Base-by-base conservation (phyloP, 2,329 filamentous ascomycete species). In the Fusarium vanettenii region DNA sequence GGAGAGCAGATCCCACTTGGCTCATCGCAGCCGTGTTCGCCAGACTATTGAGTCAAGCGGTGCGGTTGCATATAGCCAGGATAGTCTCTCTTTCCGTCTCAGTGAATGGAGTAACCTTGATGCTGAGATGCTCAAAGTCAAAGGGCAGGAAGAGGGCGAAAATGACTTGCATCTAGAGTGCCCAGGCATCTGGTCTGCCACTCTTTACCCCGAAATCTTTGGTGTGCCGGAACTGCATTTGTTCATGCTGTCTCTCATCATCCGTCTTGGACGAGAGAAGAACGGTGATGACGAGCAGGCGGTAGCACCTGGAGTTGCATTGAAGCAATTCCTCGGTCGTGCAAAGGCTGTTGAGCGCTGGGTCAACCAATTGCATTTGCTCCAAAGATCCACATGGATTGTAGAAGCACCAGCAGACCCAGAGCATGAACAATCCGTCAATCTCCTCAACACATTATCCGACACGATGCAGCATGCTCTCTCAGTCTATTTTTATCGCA, bases 201-300 rank as follows among this genome's bases (percentile, higher is more conserved):
- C 73, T 0, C 59, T 76, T 0, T 75, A 75, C 13, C 73, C 73
- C 0, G 73, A 75, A 16, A 75, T 75, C 6, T 75, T 75, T 18
- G 73, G 73, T 0, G 64, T 76, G 1, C 70, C 73, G 5, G 73
- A 75, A 14, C 50, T 75, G 0, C 65, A 75, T 5, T 31, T 76
- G 0, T 71, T 74, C 5, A 73, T 75, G 73, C 33, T 75, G 0
- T 75, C 73, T 0, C 18, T 76, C 0, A 69, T 74, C 11, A 75
- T 75, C 1, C 62, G 73, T 4, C 67, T 75, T 5, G 61, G 61
- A 0, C 27, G 73, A 29, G 73, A 68, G 22, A 75, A 76, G 2
- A 43, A 64, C 2, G 45, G 64, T 0, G 45, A 13, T 3, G 50
- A 71, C 2, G 52, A 65, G 3, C 43, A 64, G 13, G 5, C 39